Conservation (phyloP, 306 rosid genomes). For the Cucumis sativus region Cucumber_9930_V3 NC_026657.2:11929001-11929500, state of each 20-base stretch:
- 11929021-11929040: too few species aligned
- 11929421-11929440: neutral
- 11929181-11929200: neutral
- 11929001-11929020: too few species aligned
- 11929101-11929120: too few species aligned
- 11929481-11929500: neutral
- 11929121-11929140: too few species aligned
- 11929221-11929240: neutral
- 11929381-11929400: neutral
- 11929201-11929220: neutral
- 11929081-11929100: too few species aligned
- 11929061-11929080: too few species aligned
- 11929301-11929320: neutral
- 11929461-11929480: neutral
- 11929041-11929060: too few species aligned
- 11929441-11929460: neutral
- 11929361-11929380: neutral
- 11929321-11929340: neutral
- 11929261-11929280: neutral
- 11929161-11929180: too few species aligned
- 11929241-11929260: neutral
- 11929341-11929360: too few species aligned
- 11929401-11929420: neutral
- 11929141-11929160: too few species aligned
- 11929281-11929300: neutral